phyloP scores from a whole-genome alignment of 179 eudicot species.

The Silene coronaria region DNA sequence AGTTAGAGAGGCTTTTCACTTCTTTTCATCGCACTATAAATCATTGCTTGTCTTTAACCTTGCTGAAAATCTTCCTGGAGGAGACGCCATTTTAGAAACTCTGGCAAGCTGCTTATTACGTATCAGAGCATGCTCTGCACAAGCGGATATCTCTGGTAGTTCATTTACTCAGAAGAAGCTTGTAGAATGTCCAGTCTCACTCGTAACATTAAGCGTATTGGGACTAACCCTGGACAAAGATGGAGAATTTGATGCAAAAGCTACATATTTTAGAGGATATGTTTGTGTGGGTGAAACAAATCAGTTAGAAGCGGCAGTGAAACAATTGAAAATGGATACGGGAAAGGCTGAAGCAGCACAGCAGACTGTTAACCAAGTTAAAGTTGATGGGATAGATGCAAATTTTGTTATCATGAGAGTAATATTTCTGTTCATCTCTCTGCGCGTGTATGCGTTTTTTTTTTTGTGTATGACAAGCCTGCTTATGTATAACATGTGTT shows the following conservation, averaged over 20 bases:
- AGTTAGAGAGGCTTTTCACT: slow-evolving; percentile 64
- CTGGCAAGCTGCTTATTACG: slow-evolving; percentile 51
- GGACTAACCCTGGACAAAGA: slow-evolving; percentile 38
- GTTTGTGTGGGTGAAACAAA: slow-evolving; percentile 55
- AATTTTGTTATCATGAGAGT: slow-evolving; percentile 89
- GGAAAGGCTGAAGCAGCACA: slow-evolving; percentile 83
- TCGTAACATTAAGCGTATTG: slow-evolving; percentile 43
- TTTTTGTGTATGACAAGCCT: background rate
- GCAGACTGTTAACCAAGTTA: slow-evolving; percentile 77
- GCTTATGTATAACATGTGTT: background rate
- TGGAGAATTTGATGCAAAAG: slow-evolving; percentile 32
- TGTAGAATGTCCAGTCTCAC: slow-evolving; percentile 39
- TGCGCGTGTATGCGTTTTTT: background rate
- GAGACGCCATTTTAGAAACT: slow-evolving; percentile 68
- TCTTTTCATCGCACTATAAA: slow-evolving; percentile 57
- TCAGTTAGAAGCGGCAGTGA: slow-evolving; percentile 63
- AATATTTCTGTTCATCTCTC: background rate
- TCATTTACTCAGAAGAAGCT: slow-evolving; percentile 27
- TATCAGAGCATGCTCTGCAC: slow-evolving; percentile 31
- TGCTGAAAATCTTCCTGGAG: slow-evolving; percentile 87
- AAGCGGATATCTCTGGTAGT: slow-evolving; percentile 34
- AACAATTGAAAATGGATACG: slow-evolving; percentile 49
- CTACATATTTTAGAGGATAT: slow-evolving; percentile 39
- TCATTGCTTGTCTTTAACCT: slow-evolving; percentile 66
- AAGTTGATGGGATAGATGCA: slow-evolving; percentile 87